Base-by-base conservation (phyloP, 2,329 filamentous ascomycete species). In the Epichloe gansuensis region DNA sequence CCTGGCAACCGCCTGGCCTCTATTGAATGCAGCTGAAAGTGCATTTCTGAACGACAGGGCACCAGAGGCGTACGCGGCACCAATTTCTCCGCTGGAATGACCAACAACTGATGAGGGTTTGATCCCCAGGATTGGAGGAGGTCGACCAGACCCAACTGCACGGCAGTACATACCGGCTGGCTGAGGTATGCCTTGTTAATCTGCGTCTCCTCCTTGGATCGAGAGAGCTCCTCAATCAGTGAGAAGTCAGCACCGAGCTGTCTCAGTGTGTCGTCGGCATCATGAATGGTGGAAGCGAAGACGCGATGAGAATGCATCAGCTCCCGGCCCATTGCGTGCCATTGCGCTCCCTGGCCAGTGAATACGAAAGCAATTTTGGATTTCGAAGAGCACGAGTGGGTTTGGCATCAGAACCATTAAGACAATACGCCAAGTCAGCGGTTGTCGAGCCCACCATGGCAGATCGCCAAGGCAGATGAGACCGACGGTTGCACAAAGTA, bases 71-170 rank as follows among this genome's bases (percentile, higher is more conserved):
- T 72, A 76, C 0, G 74, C 74, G 6, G 74, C 74, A 2, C 60
- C 72, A 34, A 76, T 75, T 53, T 78, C 75, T 13, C 75, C 75
- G 47, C 65, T 69, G 0, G 72, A 75, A 57, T 77, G 75, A 1
- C 75, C 72, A 3, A 67, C 62, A 0, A 75, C 72, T 4, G 63
- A 65, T 0, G 58, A 46, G 0, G 74, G 71, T 8, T 54, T 56
- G n/a, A 77, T 62, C 1, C 66, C 68, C 70, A 76, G 2, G 69
- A 69, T 28, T 65, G 46, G 1, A 79, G 61, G 3, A 78, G 62
- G 13, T 71, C 65, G 0, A 70, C 67, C 6, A 78, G 57, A 1
- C 69, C 70, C 3, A 80, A 60, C 58, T 80, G 76, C 2, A 79
- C 57, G 0, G 74, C 72, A 0, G 72, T 74, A 55, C 67, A 73